Base-by-base conservation (phyloP, 2,329 filamentous ascomycete genomes). In the Atkinsonella hypoxylon region DNA sequence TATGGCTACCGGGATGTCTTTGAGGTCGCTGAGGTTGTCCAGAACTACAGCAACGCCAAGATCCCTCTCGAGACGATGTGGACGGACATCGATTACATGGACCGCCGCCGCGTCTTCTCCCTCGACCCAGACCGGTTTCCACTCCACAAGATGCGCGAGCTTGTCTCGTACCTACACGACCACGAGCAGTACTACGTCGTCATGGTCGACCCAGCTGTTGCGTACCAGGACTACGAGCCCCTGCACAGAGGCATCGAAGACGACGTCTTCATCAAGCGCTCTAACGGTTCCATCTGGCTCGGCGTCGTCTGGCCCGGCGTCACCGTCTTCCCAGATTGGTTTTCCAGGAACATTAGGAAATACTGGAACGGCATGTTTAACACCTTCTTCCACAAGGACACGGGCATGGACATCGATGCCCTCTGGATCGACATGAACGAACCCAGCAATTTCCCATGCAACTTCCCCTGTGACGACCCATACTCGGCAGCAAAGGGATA, bases 1-100 rank as follows among this genome's bases (percentile, higher is more conserved):
- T 93, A 87, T 82, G 88, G 87, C 1, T 93, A 93, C 62, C 70
- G 75, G 39, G 88, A 87, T 58, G 89, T 84, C 80, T 77, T 78
- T 1, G 73, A 79, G 30, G 61, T 88, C 3, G 75, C 83, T 55
- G 77, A 81, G 47, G 82, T 87, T 1, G 75, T 87, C 5, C 76
- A 79, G 53, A 82, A 79, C 62, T 87, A 87, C 65, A 77, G 74
- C 36, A 70, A 72, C 46, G 77, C 79, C 40, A 67, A 72, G 15
- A 87, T 89, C 51, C 83, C 84, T 0, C 69, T 89, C 1, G 85
- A 89, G 63, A 85, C 82, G 2, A 82, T 88, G 64, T 87, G 83
- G 83, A 82, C 78, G 15, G 83, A 87, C 56, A 86, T 86, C 50
- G 82, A 86, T 60, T 85, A 85, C 65, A 85, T 85, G 82, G 70